phyloP scores from a whole-genome alignment of 2,329 filamentous ascomycete genomes.

The Neocucurbitaria cava region DNA sequence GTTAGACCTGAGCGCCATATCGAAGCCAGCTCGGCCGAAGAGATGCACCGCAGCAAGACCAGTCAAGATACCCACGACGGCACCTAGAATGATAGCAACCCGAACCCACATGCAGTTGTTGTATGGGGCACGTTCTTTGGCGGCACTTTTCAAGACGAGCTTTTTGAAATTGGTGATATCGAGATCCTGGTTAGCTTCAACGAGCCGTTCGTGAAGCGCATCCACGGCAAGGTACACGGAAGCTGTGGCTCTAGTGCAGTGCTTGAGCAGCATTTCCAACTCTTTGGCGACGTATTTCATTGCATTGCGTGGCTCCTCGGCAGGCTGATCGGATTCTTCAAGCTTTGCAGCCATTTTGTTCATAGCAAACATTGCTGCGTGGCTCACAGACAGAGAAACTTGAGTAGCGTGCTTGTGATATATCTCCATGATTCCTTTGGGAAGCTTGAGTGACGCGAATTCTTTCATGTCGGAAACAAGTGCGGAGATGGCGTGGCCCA shows the following conservation, averaged over 20 bases:
- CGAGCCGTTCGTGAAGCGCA: conserved; percentile 4
- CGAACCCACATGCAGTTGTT: conserved; percentile 1
- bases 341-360: conserved; percentile 19
- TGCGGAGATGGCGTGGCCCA: conserved; percentile 3
- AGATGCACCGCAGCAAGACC: background rate
- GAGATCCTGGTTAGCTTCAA: background rate
- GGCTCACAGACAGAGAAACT: conserved; percentile 15
- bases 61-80: background rate
- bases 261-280: conserved; percentile 19
- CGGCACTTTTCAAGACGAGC: conserved; percentile 3
- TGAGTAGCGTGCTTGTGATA: conserved; percentile 11
- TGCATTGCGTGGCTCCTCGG: conserved; percentile 6
- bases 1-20: background rate
- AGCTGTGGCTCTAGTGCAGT: conserved; percentile 18
- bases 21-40: background rate
- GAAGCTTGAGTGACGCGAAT: conserved; percentile 4
- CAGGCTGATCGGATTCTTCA: conserved; percentile 6
- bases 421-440: background rate
- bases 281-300: conserved; percentile 15
- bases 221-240: conserved; percentile 23
- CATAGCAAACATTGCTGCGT: conserved; percentile 15
- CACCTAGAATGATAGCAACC: background rate
- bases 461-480: conserved; percentile 8
- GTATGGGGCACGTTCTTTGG: background rate
- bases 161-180: conserved; percentile 1